These are phyloP conservation scores for Fusarium papillatum DNA, from an alignment of 2,329 filamentous ascomycete genomes.

Conservation along the genomic window DNA sequence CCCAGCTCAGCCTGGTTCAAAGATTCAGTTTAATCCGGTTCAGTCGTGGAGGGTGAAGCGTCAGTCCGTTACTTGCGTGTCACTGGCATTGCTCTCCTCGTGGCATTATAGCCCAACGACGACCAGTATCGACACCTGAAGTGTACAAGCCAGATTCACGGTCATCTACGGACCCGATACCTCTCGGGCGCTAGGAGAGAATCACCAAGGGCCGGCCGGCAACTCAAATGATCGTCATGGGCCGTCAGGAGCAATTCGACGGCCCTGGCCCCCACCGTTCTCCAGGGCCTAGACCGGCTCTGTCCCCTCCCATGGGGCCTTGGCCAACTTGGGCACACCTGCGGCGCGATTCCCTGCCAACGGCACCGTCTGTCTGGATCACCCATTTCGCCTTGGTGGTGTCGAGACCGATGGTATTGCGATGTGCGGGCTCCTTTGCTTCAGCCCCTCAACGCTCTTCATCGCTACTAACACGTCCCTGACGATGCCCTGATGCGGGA, in stretches of 20 bases:
- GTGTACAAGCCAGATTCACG: constrained; percentile 23
- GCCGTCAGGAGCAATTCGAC: constrained; percentile 10
- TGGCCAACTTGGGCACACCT: constrained; percentile 8
- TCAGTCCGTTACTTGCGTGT: constrained; percentile 19
- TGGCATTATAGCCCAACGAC: not conserved
- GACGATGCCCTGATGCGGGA: constrained; percentile 23
- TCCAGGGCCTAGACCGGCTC: constrained; percentile 21
- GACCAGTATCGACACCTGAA: constrained; percentile 5
- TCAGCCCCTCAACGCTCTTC: constrained; percentile 22
- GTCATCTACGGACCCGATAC: constrained; percentile 14
- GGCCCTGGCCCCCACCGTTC: constrained; percentile 10
- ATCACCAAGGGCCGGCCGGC: not conserved
- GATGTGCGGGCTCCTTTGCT: constrained; percentile 23
- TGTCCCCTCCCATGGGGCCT: constrained; percentile 13
- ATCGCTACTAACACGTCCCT: constrained; percentile 29
- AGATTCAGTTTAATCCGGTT: constrained; percentile 16
- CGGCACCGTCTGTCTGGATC: constrained; percentile 36
- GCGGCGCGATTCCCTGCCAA: constrained; percentile 34
- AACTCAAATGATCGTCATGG: constrained; percentile 25
- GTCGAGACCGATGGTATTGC: constrained; percentile 27
- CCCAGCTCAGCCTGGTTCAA: constrained; percentile 27
- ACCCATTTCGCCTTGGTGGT: constrained; percentile 31
- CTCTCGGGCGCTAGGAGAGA: constrained; percentile 32
- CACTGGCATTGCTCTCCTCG: not conserved
- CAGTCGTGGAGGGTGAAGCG: constrained; percentile 14